phyloP scores from a whole-genome alignment of 1,284 basidiomycete genomes.

The Trichosporon sp. region DNA sequence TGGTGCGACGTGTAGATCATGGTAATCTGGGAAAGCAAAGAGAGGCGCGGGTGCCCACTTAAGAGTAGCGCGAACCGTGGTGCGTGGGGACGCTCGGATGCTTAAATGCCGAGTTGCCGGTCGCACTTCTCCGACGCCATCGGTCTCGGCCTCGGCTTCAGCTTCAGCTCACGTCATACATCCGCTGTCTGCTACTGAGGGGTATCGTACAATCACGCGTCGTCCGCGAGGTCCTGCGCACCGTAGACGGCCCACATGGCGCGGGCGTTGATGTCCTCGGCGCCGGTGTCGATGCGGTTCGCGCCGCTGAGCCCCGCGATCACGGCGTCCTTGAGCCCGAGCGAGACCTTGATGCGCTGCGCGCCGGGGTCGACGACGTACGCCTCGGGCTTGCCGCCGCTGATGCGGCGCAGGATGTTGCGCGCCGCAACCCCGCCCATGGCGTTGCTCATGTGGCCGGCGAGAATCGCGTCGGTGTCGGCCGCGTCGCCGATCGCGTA shows the following conservation, averaged over 20 bases:
- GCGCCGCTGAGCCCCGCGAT: conserved; percentile 54
- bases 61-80: background rate
- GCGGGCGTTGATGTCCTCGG: conserved; percentile 53
- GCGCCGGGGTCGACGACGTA: conserved; percentile 56
- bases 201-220: conserved; percentile 3
- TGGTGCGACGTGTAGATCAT: conserved; percentile 12
- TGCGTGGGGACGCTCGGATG: background rate
- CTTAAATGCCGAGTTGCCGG: background rate
- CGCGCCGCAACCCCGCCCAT: conserved; percentile 52
- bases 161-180: background rate
- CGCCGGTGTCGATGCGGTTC: conserved; percentile 52
- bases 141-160: no score
- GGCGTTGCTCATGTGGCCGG: conserved; percentile 64
- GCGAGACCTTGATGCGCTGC: conserved; percentile 62
- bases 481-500: conserved; percentile 51
- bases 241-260: conserved; percentile 50
- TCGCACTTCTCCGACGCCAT: background rate
- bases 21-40: background rate
- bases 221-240: conserved; percentile 9
- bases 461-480: conserved; percentile 52
- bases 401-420: conserved; percentile 47
- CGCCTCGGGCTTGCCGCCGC: conserved; percentile 51
- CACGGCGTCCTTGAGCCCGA: conserved; percentile 56
- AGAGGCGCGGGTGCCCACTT: background rate
- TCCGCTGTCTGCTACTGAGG: no score